phyloP scores from a whole-genome alignment of 306 rosid genomes.

The Malus domestica region ASM211411v1 NC_041804.1:34289501-34290000 shows the following conservation, averaged over 20 bases:
- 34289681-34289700: constrained; percentile 89
- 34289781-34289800: constrained; percentile 77
- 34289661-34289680: constrained; percentile 86
- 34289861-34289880: constrained; percentile 86
- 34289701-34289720: constrained; percentile 79
- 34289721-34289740: constrained; percentile 77
- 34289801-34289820: constrained; percentile 80
- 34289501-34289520: constrained; percentile 78
- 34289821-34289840: constrained; percentile 69
- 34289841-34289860: constrained; percentile 64
- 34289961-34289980: constrained; percentile 57
- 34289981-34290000: constrained; percentile 66
- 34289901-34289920: constrained; percentile 74
- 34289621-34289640: constrained; percentile 76
- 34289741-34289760: constrained; percentile 91
- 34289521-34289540: constrained; percentile 84
- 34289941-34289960: constrained; percentile 71
- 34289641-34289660: constrained; percentile 56
- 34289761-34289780: constrained; percentile 74
- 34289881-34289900: constrained; percentile 80
- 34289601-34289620: constrained; percentile 73
- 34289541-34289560: constrained; percentile 79
- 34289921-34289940: constrained; percentile 89
- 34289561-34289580: constrained; percentile 84
- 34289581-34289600: constrained; percentile 64